These are phyloP conservation scores for Dactylellina sp. DNA, from an alignment of 2,329 filamentous ascomycete species.

Conservation along the genomic window DNA sequence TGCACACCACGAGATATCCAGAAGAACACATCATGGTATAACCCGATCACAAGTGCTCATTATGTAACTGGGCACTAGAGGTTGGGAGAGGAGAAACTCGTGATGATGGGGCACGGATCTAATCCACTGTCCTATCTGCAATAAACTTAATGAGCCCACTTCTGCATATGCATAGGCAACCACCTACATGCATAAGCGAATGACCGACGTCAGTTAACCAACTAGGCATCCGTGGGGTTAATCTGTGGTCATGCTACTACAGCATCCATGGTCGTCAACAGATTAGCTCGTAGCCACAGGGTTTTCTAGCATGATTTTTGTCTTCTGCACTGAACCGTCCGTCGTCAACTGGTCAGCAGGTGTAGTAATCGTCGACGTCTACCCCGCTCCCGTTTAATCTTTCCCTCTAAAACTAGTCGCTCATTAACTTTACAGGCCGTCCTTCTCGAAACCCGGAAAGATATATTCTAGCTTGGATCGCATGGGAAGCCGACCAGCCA, in stretches of 20 bases:
- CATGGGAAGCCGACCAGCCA: slow-evolving; percentile 10
- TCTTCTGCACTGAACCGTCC: slow-evolving; percentile 27
- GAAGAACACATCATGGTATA: too few relatives aligned
- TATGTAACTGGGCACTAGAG: slow-evolving; percentile 28
- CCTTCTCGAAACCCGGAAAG: slow-evolving; percentile 55
- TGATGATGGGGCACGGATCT: too few relatives aligned
- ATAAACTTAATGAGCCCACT: background rate
- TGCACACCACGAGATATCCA: too few relatives aligned
- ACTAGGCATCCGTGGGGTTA: slow-evolving; percentile 54
- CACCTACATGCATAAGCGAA: slow-evolving; percentile 44
- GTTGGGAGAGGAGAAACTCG: too few relatives aligned
- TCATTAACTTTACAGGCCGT: slow-evolving; percentile 18
- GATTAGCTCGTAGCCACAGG: slow-evolving; percentile 4
- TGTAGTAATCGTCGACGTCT: slow-evolving; percentile 1
- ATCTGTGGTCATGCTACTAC: slow-evolving; percentile 27
- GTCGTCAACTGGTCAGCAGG: slow-evolving; percentile 43
- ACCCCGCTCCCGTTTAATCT: slow-evolving; percentile 55
- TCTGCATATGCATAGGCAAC: slow-evolving; percentile 50
- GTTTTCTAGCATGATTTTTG: slow-evolving; percentile 1
- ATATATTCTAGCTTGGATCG: slow-evolving; percentile 40
- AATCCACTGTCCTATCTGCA: background rate
- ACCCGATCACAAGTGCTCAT: slow-evolving; percentile 15
- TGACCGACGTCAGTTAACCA: slow-evolving; percentile 31
- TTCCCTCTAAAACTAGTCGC: slow-evolving; percentile 19
- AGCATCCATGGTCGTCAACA: slow-evolving; percentile 32